phyloP scores from a whole-genome alignment of 192 early-diverging fungal species.

The Helicostylum pulchrum region DNA sequence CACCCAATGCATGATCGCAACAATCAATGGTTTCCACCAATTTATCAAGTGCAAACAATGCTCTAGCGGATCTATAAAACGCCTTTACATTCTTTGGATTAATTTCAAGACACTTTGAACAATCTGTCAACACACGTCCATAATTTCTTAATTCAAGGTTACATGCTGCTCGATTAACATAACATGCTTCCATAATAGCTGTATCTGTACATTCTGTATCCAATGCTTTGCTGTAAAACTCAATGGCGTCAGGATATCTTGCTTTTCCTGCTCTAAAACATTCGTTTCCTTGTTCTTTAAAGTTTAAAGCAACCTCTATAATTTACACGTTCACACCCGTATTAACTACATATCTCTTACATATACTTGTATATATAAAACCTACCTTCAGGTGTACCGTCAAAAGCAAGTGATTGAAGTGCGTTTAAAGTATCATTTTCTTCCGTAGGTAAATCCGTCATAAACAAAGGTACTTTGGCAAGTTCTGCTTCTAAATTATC shows the following conservation, averaged over 20 bases:
- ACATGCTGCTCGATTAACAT: slow-evolving; percentile 88
- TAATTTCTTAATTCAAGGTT: slow-evolving; percentile 84
- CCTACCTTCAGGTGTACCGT: slow-evolving; percentile 91
- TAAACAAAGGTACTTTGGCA: slow-evolving; percentile 90
- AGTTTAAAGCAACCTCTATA: slow-evolving; percentile 79
- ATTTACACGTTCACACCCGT: not conserved
- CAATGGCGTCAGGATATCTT: slow-evolving; percentile 71
- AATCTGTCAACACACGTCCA: slow-evolving; percentile 85
- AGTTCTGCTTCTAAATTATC: slow-evolving; percentile 58
- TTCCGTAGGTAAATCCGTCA: slow-evolving; percentile 71
- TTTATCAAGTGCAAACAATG: slow-evolving; percentile 75
- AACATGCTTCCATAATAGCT: slow-evolving; percentile 75
- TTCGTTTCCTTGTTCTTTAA: slow-evolving; percentile 96
- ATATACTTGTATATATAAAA: not conserved
- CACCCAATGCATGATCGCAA: slow-evolving; percentile 68
- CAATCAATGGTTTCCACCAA: slow-evolving; percentile 83
- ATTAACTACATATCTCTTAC: not conserved
- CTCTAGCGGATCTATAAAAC: slow-evolving; percentile 84
- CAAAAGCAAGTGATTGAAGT: slow-evolving; percentile 79
- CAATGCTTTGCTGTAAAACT: slow-evolving; percentile 87
- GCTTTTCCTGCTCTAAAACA: slow-evolving; percentile 69
- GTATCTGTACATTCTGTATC: slow-evolving; percentile 67
- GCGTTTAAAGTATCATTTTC: slow-evolving; percentile 79
- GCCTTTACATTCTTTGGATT: slow-evolving; percentile 89
- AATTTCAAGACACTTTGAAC: slow-evolving; percentile 74